Percentiles rank a stretch among this genome's conserved stretches.
These are phyloP conservation scores for Chaetomiaceae sp. DNA, from an alignment of 2,329 filamentous ascomycete genomes.

Conservation along the genomic window DNA sequence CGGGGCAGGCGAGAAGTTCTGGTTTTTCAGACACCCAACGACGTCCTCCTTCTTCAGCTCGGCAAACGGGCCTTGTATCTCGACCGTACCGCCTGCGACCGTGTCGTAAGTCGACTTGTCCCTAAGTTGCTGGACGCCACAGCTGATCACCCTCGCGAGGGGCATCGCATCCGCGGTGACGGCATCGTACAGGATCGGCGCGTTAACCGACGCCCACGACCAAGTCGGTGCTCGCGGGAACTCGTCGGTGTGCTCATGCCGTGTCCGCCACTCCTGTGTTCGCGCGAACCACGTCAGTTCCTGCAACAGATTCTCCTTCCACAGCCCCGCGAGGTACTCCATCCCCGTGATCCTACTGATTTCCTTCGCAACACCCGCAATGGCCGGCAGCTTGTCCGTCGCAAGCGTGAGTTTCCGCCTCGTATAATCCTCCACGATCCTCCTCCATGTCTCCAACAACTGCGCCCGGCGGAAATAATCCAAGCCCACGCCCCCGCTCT, in stretches of 20 bases:
- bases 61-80: constrained; percentile 3
- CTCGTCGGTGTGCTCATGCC: neutral
- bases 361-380: constrained; percentile 12
- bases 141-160: constrained; percentile 1
- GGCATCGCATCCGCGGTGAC: constrained; percentile 2
- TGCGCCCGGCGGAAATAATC: neutral
- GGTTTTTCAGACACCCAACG: neutral
- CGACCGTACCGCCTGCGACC: neutral
- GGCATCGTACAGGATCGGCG: constrained; percentile 1
- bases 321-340: constrained; percentile 14
- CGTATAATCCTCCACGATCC: constrained; percentile 10
- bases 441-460: constrained; percentile 6
- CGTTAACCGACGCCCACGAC: constrained; percentile 15
- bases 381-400: constrained; percentile 15
- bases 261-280: constrained; percentile 2
- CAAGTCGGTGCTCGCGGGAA: constrained; percentile 5
- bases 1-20: constrained; percentile 1
- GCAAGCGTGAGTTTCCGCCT: constrained; percentile 1
- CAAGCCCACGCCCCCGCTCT: neutral
- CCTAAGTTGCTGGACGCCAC: neutral
- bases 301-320: constrained; percentile 11
- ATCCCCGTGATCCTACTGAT: neutral
- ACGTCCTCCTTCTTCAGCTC: constrained; percentile 4
- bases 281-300: constrained; percentile 13
- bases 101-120: neutral